Conservation (phyloP, 2,329 filamentous ascomycete genomes). For the Lachnellula arida region DNA sequence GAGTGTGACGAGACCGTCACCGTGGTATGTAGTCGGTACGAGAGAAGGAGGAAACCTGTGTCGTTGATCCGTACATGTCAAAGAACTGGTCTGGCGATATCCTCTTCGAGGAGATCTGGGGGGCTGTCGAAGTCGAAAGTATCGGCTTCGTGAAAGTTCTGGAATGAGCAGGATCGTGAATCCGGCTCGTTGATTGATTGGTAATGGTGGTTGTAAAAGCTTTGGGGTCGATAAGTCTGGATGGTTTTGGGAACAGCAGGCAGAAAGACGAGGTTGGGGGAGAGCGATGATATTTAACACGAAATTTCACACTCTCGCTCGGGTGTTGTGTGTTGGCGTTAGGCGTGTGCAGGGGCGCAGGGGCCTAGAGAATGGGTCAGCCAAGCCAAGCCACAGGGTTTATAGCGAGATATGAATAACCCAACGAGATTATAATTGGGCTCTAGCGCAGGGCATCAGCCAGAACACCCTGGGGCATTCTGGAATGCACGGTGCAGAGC, state of each 20-base stretch:
- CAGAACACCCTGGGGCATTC: constrained; percentile 6
- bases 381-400: constrained; percentile 7
- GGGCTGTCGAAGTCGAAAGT: constrained; percentile 23
- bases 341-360: background rate
- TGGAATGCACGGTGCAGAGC: constrained; percentile 15
- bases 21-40: constrained; percentile 35
- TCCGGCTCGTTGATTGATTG: constrained; percentile 19
- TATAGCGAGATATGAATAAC: background rate
- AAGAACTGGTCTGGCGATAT: constrained; percentile 26
- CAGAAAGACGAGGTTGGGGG: constrained; percentile 17
- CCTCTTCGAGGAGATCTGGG: constrained; percentile 22
- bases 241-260: constrained; percentile 16
- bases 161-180: constrained; percentile 25
- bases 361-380: constrained; percentile 13
- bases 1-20: constrained; percentile 32
- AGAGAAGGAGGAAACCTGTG: constrained; percentile 32
- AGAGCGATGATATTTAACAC: constrained; percentile 13
- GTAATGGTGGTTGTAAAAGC: constrained; percentile 17
- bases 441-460: background rate
- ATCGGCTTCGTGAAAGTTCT: constrained; percentile 25
- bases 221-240: constrained; percentile 16
- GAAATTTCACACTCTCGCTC: constrained; percentile 12
- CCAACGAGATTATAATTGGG: constrained; percentile 5
- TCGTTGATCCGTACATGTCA: constrained; percentile 35
- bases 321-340: constrained; percentile 18